A percentile compares a stretch with the other conserved stretches of the same genome.
phyloP scores from a whole-genome alignment of 176 grass and related monocot genomes.

The Saccharum officinarum region DNA sequence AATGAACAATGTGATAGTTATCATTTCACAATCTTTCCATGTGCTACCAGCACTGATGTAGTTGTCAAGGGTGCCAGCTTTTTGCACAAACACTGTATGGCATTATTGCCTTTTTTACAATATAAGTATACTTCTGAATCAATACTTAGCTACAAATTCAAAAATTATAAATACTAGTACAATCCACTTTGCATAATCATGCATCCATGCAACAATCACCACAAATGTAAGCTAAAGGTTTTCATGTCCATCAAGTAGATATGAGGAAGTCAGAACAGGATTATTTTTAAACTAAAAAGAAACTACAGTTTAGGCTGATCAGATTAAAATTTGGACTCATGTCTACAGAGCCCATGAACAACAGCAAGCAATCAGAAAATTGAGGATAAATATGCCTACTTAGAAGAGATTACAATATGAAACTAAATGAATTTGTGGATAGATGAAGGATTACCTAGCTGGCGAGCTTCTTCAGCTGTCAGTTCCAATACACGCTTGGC shows the following conservation, averaged over 20 bases:
- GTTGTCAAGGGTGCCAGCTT: background rate
- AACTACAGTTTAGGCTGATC: too few relatives aligned
- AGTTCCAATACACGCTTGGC: constrained; percentile 93
- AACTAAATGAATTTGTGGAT: background rate
- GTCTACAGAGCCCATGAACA: too few relatives aligned
- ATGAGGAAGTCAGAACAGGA: too few relatives aligned
- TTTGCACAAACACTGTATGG: background rate
- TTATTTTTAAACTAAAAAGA: too few relatives aligned
- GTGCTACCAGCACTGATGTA: background rate
- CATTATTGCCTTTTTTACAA: background rate
- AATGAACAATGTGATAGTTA: background rate
- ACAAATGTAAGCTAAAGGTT: too few relatives aligned
- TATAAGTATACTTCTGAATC: constrained; percentile 21
- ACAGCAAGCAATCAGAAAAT: too few relatives aligned
- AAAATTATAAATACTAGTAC: background rate
- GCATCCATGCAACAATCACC: too few relatives aligned
- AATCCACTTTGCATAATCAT: too few relatives aligned
- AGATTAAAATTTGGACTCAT: too few relatives aligned
- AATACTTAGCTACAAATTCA: background rate
- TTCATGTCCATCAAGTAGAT: too few relatives aligned
- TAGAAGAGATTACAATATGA: too few relatives aligned
- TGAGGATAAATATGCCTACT: too few relatives aligned
- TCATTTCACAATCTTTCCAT: background rate
- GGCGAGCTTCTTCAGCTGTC: constrained; percentile 82
- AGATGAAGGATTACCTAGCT: constrained; percentile 52